Evolutionary conservation across 2,329 filamentous ascomycete species (phyloP).

Genomic region (Ascochyta clinopodiicola): DNA sequence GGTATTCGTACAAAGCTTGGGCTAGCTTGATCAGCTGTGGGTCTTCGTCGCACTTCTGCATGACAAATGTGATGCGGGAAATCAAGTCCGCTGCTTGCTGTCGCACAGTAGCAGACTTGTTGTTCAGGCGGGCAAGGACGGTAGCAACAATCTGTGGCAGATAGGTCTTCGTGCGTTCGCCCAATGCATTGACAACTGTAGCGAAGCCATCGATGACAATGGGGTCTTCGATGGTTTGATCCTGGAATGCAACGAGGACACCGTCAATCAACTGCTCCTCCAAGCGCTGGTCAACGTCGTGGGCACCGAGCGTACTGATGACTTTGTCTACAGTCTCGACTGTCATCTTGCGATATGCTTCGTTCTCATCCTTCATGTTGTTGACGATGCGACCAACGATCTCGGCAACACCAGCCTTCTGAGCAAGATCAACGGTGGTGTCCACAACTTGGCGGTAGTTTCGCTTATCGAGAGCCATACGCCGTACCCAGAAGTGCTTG

Average conservation of each 20-base stretch:
- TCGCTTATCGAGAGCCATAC: slow-evolving; percentile 96
- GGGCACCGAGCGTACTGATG: slow-evolving; percentile 88
- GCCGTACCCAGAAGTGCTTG: slow-evolving; percentile 96
- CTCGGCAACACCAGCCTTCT: slow-evolving; percentile 97
- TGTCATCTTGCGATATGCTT: slow-evolving; percentile 98
- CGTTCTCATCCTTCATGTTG: slow-evolving; percentile 97
- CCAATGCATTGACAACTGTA: slow-evolving; percentile 93
- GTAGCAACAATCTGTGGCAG: slow-evolving; percentile 96
- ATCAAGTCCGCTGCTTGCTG: slow-evolving; percentile 97
- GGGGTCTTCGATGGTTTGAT: slow-evolving; percentile 95
- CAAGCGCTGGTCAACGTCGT: slow-evolving; percentile 89
- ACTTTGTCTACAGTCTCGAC: slow-evolving; percentile 98
- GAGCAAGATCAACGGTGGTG: slow-evolving; percentile 93
- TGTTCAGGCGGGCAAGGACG: slow-evolving; percentile 95
- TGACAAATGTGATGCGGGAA: slow-evolving; percentile 95
- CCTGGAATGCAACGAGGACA: slow-evolving; percentile 94
- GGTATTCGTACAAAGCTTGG: slow-evolving; percentile 94
- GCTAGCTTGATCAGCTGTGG: slow-evolving; percentile 94
- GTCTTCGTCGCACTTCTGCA: slow-evolving; percentile 98
- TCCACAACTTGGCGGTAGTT: slow-evolving; percentile 99
- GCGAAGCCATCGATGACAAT: slow-evolving; percentile 98
- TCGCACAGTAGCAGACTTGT: slow-evolving; percentile 94
- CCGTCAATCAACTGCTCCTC: slow-evolving; percentile 96
- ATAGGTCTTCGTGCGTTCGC: slow-evolving; percentile 93
- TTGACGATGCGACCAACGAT: slow-evolving; percentile 92